These are phyloP conservation scores for Amanita rimosa DNA, from an alignment of 768 basidiomycete genomes.

Conservation along the genomic window DNA sequence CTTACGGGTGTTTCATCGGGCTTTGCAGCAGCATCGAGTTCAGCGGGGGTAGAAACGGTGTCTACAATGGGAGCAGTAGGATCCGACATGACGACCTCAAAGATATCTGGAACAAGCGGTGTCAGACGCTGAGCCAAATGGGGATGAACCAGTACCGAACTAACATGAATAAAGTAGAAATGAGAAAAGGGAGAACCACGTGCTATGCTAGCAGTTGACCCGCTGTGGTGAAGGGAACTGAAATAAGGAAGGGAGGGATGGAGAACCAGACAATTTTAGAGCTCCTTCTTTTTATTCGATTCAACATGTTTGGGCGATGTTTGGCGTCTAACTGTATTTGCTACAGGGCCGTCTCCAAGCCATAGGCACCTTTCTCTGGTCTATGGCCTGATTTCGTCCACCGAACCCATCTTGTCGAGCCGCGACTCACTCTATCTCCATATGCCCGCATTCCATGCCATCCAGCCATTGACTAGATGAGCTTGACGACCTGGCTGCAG, in stretches of 20 bases:
- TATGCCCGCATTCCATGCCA: background rate
- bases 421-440: background rate
- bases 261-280: constrained; percentile 27
- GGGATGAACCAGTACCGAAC: constrained; percentile 14
- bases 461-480: background rate
- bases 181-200: constrained; percentile 46
- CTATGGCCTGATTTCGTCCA: constrained; percentile 1
- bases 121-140: constrained; percentile 10
- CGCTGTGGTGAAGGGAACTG: constrained; percentile 30
- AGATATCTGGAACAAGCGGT: constrained; percentile 34
- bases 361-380: background rate
- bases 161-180: constrained; percentile 41
- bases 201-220: constrained; percentile 43
- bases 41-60: constrained; percentile 20
- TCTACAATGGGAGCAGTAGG: constrained; percentile 29
- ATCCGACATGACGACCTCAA: constrained; percentile 62
- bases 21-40: constrained; percentile 36
- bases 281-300: constrained; percentile 33
- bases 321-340: constrained; percentile 27
- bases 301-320: constrained; percentile 30
- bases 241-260: constrained; percentile 52
- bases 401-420: background rate
- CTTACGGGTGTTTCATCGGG: constrained; percentile 17
- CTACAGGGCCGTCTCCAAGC: constrained; percentile 18
- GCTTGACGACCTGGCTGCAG: background rate